Evolutionary conservation across 768 basidiomycete genomes (phyloP).

Genomic region (Cantharellus cinnabarinus): DNA sequence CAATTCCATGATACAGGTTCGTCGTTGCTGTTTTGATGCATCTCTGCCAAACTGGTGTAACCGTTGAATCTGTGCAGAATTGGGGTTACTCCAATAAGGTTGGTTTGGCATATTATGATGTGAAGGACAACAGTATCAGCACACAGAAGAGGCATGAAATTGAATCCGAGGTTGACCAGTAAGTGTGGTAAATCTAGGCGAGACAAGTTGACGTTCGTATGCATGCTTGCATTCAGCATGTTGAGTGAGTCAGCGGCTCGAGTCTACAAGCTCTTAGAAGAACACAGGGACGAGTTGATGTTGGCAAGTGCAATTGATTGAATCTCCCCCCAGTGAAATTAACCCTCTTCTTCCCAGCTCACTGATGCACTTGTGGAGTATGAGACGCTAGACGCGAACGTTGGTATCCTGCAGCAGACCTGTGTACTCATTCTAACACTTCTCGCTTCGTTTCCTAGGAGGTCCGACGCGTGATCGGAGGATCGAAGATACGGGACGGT

Average conservation of each 20-base stretch:
- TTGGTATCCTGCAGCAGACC: neutral
- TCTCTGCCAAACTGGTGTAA: neutral
- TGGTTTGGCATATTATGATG: slow-evolving; percentile 66
- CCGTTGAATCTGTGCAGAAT: slow-evolving; percentile 21
- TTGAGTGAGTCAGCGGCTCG: slow-evolving; percentile 52
- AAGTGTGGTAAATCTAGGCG: neutral
- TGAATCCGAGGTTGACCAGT: slow-evolving; percentile 52
- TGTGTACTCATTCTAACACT: neutral
- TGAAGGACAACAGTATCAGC: slow-evolving; percentile 49
- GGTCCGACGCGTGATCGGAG: slow-evolving; percentile 66
- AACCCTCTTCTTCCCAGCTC: slow-evolving; percentile 28
- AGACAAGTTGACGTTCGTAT: neutral
- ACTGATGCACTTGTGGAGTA: slow-evolving; percentile 85
- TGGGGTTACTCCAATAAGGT: slow-evolving; percentile 64
- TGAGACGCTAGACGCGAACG: slow-evolving; percentile 68
- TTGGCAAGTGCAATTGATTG: slow-evolving; percentile 23
- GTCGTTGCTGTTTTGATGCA: slow-evolving; percentile 8
- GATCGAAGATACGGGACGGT: slow-evolving; percentile 46
- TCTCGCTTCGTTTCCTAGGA: slow-evolving; percentile 21
- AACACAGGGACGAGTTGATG: slow-evolving; percentile 56
- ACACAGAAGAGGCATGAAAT: slow-evolving; percentile 63
- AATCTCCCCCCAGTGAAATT: slow-evolving; percentile 4
- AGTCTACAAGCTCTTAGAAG: slow-evolving; percentile 39
- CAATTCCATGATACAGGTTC: slow-evolving; percentile 72
- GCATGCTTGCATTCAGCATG: slow-evolving; percentile 20